A percentile compares a stretch with the other conserved stretches of the same genome.
Conservation (phyloP, 208 protist species). For the Angomonas deanei region DNA sequence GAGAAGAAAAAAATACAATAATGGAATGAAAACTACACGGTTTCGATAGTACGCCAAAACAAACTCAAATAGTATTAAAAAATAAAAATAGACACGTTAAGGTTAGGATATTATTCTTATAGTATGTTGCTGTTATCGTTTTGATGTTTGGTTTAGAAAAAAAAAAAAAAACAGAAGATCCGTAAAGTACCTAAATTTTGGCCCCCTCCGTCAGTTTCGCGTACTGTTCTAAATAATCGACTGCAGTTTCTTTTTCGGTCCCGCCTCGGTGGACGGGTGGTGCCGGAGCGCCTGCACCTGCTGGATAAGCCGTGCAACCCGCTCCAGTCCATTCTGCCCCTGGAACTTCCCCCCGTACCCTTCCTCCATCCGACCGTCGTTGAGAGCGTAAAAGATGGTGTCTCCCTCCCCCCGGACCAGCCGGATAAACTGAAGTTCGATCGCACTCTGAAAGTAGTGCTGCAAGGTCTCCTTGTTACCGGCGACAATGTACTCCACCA, state of each 20-base stretch:
- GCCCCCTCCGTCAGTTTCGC: constrained; percentile 12
- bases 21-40: no score
- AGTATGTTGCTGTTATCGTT: constrained; percentile 5
- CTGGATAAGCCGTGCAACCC: constrained; percentile 13
- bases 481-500: constrained; percentile 26
- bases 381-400: not conserved
- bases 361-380: not conserved
- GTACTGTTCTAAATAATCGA: constrained; percentile 17
- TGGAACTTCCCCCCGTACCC: not conserved
- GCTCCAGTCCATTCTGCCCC: constrained; percentile 12
- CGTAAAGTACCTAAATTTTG: not conserved
- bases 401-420: not conserved
- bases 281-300: constrained; percentile 24
- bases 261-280: constrained; percentile 11
- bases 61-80: no score
- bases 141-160: constrained; percentile 4
- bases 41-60: no score
- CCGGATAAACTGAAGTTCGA: not conserved
- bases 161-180: not conserved
- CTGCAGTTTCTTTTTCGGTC: constrained; percentile 5
- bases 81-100: not conserved
- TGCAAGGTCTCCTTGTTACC: constrained; percentile 43
- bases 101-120: not conserved
- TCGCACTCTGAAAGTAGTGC: constrained; percentile 25
- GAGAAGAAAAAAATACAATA: no score